Evolutionary conservation across 768 basidiomycete genomes (phyloP).

Genomic region (Kwoniella mangroviensis): DNA sequence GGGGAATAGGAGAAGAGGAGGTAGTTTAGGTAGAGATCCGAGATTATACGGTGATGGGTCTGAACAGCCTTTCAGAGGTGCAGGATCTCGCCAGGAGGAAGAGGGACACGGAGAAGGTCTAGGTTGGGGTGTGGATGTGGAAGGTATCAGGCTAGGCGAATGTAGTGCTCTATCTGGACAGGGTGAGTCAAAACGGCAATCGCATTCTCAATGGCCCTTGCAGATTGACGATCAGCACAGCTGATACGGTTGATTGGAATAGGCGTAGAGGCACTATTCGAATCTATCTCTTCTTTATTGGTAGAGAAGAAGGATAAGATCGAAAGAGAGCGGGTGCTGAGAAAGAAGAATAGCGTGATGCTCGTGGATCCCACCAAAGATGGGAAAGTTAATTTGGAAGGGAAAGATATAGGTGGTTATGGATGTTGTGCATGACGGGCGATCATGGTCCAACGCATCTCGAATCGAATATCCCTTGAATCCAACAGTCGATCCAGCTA

Average conservation of each 20-base stretch:
- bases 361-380: slow-evolving; percentile 40
- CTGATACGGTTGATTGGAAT: too few species aligned
- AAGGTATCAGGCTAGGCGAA: slow-evolving; percentile 47
- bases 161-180: slow-evolving; percentile 48
- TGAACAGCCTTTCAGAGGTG: not conserved
- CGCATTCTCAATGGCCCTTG: not conserved
- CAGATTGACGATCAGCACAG: not conserved
- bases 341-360: slow-evolving; percentile 49
- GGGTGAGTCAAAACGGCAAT: slow-evolving; percentile 34
- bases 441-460: not conserved
- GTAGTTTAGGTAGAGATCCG: slow-evolving; percentile 44
- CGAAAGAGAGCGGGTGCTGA: slow-evolving; percentile 41
- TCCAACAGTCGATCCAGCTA: too few species aligned
- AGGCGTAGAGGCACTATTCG: slow-evolving; percentile 53
- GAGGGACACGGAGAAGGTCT: slow-evolving; percentile 11
- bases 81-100: slow-evolving; percentile 9
- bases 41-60: slow-evolving; percentile 36
- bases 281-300: slow-evolving; percentile 42
- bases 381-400: not conserved
- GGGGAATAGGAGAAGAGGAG: slow-evolving; percentile 33
- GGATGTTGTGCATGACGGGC: slow-evolving; percentile 27
- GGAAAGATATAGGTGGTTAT: slow-evolving; percentile 14
- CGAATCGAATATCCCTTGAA: not conserved
- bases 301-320: slow-evolving; percentile 49
- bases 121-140: slow-evolving; percentile 46